A percentile compares a stretch with the other conserved stretches of the same genome.
Evolutionary conservation across 441 rosid species (phyloP).

Genomic region (Euphorbia schlechtendalii): DNA sequence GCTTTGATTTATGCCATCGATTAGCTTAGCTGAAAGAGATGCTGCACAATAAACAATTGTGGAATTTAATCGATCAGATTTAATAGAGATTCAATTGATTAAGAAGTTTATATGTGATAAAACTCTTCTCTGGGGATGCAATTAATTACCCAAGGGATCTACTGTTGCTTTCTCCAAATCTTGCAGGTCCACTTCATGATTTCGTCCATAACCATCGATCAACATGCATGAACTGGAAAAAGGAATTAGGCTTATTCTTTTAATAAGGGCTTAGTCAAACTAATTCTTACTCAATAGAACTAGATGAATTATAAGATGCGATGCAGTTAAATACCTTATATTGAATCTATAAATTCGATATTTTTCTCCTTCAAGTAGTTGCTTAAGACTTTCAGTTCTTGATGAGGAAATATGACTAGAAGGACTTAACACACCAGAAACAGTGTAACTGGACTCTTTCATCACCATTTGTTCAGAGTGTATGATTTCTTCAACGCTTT

Average conservation of each 20-base stretch:
- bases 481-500: conserved; percentile 45
- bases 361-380: conserved; percentile 46
- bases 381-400: conserved; percentile 57
- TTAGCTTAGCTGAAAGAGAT: conserved; percentile 58
- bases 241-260: not conserved
- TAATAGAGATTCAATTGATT: not conserved
- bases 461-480: conserved; percentile 42
- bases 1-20: conserved; percentile 84
- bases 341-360: conserved; percentile 59
- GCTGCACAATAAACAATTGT: conserved; percentile 35
- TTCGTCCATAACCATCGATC: conserved; percentile 45
- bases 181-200: conserved; percentile 53
- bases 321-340: conserved; percentile 48
- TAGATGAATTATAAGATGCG: not conserved
- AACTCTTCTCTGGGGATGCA: not conserved
- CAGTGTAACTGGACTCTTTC: conserved; percentile 42
- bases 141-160: conserved; percentile 57
- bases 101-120: not conserved
- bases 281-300: not conserved
- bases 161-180: conserved; percentile 46
- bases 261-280: not conserved
- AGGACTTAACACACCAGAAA: conserved; percentile 63
- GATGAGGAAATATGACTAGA: conserved; percentile 50
- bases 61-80: conserved; percentile 9
- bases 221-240: conserved; percentile 61